A percentile compares a stretch with the other conserved stretches of the same genome.
Conservation (phyloP, 192 early-diverging fungal genomes). For the Neocallimastix lanati region DNA sequence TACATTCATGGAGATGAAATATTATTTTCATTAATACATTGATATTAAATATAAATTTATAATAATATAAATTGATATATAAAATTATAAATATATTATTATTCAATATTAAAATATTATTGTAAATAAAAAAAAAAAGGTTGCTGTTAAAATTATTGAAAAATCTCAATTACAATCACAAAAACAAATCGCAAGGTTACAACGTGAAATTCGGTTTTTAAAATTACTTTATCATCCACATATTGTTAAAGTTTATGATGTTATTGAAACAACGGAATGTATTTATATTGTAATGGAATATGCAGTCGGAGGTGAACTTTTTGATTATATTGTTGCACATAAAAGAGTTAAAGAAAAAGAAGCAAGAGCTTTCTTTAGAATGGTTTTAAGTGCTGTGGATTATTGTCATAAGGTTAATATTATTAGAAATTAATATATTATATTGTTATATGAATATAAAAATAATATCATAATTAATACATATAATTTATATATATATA, state of each 20-base stretch:
- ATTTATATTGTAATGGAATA: constrained; percentile 80
- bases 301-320: constrained; percentile 65
- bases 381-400: constrained; percentile 60
- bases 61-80: too few relatives aligned
- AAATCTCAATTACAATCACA: constrained; percentile 26
- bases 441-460: too few relatives aligned
- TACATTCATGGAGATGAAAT: too few relatives aligned
- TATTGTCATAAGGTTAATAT: constrained; percentile 24
- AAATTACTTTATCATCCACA: constrained; percentile 76
- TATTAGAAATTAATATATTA: too few relatives aligned
- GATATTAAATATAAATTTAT: too few relatives aligned
- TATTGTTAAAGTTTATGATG: constrained; percentile 73
- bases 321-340: constrained; percentile 64
- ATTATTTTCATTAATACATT: too few relatives aligned
- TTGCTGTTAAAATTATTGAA: constrained; percentile 51
- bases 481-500: too few relatives aligned
- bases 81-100: too few relatives aligned
- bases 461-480: too few relatives aligned
- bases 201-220: constrained; percentile 60
- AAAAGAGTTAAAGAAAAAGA: constrained; percentile 67
- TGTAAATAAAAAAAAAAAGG: too few relatives aligned
- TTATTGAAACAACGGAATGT: constrained; percentile 56
- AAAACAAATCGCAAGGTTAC: constrained; percentile 58
- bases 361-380: constrained; percentile 67
- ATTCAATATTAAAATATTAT: too few relatives aligned